Percentiles rank a stretch among this genome's conserved stretches.
Conservation (phyloP, 768 basidiomycete species). For the Trametes villosa region DNA sequence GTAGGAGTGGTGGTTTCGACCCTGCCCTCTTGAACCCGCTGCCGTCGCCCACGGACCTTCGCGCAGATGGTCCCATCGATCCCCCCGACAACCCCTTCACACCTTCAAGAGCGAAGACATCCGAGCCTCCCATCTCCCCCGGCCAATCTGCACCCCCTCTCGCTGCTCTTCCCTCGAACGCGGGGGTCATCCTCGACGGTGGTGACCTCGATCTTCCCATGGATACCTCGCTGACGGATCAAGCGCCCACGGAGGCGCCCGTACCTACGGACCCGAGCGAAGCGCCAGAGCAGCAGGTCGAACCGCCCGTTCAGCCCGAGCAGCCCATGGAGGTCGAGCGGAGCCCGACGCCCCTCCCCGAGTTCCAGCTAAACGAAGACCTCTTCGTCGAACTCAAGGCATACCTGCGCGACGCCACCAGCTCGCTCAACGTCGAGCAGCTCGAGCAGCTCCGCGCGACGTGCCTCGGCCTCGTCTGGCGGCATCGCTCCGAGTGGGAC, state of each 20-base stretch:
- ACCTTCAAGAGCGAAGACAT: not conserved
- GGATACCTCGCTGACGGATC: constrained; percentile 21
- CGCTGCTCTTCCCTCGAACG: constrained; percentile 2
- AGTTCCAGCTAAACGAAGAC: constrained; percentile 67
- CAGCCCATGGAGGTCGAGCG: constrained; percentile 56
- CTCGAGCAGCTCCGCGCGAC: constrained; percentile 92
- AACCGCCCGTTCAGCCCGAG: constrained; percentile 27
- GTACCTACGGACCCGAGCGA: not conserved
- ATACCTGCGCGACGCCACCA: constrained; percentile 58
- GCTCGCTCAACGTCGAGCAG: constrained; percentile 76
- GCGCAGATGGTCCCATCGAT: constrained; percentile 3
- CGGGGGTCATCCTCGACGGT: constrained; percentile 25
- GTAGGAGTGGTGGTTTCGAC: constrained; percentile 55
- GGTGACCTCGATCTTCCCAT: constrained; percentile 16
- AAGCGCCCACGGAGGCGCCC: constrained; percentile 18
- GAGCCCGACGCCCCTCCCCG: constrained; percentile 72
- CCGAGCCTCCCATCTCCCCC: not conserved
- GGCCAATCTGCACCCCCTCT: not conserved
- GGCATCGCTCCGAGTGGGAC: constrained; percentile 82
- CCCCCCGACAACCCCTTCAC: constrained; percentile 25
- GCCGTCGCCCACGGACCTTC: constrained; percentile 27
- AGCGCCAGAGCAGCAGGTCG: too few relatives aligned
- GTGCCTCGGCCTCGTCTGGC: constrained; percentile 83
- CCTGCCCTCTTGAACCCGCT: constrained; percentile 58
- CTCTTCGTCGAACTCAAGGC: constrained; percentile 53